These are phyloP conservation scores for Chimonanthus praecox DNA, from an alignment of 164 flowering plant genomes.

Conservation along the genomic window DNA sequence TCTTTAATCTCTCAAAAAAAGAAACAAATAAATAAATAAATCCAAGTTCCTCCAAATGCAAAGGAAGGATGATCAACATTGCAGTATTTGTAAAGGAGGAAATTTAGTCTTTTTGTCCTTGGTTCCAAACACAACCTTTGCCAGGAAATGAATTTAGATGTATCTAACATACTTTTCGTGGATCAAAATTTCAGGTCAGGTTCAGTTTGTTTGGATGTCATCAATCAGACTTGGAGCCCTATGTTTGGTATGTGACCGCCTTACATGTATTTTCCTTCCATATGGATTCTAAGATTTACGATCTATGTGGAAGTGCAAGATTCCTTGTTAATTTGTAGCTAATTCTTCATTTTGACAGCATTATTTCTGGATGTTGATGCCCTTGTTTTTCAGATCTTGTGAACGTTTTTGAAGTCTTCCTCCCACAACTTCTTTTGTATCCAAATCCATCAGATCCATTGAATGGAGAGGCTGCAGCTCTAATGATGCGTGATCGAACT, in stretches of 20 bases:
- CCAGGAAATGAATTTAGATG: background rate
- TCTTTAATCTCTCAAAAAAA: too few species aligned
- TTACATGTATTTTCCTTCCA: background rate
- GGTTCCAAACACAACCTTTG: background rate
- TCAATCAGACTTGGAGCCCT: conserved; percentile 98
- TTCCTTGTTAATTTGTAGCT: background rate
- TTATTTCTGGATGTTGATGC: conserved; percentile 10
- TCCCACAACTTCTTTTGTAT: conserved; percentile 92
- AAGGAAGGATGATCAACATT: background rate
- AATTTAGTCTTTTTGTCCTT: background rate
- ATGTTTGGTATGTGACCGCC: conserved; percentile 68
- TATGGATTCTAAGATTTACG: background rate
- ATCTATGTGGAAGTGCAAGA: background rate
- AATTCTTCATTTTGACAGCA: background rate
- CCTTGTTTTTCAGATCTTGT: conserved; percentile 55
- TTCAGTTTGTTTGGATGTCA: conserved; percentile 93
- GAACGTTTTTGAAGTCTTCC: conserved; percentile 91
- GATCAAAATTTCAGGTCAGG: conserved; percentile 73
- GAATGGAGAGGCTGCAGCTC: conserved; percentile 95
- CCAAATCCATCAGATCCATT: conserved; percentile 94
- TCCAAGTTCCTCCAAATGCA: background rate
- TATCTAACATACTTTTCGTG: background rate
- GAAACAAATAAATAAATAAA: too few species aligned
- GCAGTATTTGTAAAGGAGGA: background rate
- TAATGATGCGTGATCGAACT: conserved; percentile 85